Base-by-base conservation (phyloP, 1,139 yeast species). In the Debaryomycetaceae sp. region DNA sequence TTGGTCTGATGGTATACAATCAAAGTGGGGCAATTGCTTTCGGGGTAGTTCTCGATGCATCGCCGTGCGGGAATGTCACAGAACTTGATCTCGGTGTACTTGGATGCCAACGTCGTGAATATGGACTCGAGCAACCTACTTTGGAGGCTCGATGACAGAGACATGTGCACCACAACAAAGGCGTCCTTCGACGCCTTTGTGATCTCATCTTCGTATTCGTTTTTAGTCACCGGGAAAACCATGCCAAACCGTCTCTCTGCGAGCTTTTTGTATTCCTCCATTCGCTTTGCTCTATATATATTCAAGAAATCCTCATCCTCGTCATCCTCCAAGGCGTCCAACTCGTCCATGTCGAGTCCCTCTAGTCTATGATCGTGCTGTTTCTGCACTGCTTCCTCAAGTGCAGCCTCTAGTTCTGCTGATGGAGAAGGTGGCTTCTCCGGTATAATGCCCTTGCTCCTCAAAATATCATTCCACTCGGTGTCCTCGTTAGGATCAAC, bases 401-500 rank as follows among this genome's bases (percentile, higher is more conserved):
- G 66, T 1, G 95, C 95, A 53, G 84, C 91, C 59, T 93, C 98
- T 41, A 93, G 64, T 63, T 89, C 87, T 38, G 79, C 88, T 0
- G 95, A 80, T 11, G 97, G 96, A 24, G 96, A 88, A 22, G 95
- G 93, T 31, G 95, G 90, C 56, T 84, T 83, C 60, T 88, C 91
- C 0, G 99, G 99, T 43, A 93, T 89, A 49, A 93, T 82, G 9
- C 98, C 98, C 52, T 91, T 89, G 6, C 81, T 78, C 51, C 99
- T 74, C 40, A 93, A 75, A 52, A 93, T 90, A 65, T 93, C 99
- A 62, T 93, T 93, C 99, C 99, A 93, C 64, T 93, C 99, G 1
- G 99, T 93, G 61, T 93, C 99, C 65, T 93, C 99, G 50, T 80
- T 81, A 34, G 97, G 97, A 66, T 93, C 91, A 45, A 91, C 97